Percentiles rank a stretch among this genome's conserved stretches.
These are phyloP conservation scores for Hyaloperonospora arabidopsidis DNA, from an alignment of 352 stramenopile species.

Conservation along the genomic window DNA sequence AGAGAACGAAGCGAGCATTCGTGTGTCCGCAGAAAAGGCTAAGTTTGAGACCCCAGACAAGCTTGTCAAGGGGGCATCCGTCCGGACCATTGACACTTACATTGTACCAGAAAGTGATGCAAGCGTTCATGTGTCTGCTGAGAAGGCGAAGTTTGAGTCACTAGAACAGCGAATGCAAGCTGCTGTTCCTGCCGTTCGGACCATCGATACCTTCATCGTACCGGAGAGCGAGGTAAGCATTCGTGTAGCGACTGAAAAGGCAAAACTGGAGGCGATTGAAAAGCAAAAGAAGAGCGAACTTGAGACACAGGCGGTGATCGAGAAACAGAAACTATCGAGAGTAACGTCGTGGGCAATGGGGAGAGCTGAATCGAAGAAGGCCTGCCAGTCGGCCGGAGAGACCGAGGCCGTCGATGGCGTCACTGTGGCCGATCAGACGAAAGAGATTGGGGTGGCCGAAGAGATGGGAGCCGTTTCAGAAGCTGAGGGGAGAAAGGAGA, in stretches of 20 bases:
- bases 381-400: background rate
- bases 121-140: slow-evolving; percentile 28
- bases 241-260: slow-evolving; percentile 34
- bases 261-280: slow-evolving; percentile 35
- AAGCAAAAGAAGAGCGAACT: slow-evolving; percentile 33
- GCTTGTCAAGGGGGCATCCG: background rate
- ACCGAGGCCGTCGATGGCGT: background rate
- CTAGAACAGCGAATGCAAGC: slow-evolving; percentile 32
- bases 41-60: slow-evolving; percentile 14
- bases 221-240: slow-evolving; percentile 31
- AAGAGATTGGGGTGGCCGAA: background rate
- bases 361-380: slow-evolving; percentile 14
- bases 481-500: background rate
- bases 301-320: slow-evolving; percentile 21
- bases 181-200: slow-evolving; percentile 11
- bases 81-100: slow-evolving; percentile 32
- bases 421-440: background rate
- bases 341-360: slow-evolving; percentile 12
- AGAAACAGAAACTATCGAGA: slow-evolving; percentile 20
- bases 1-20: slow-evolving; percentile 15
- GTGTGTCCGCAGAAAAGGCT: slow-evolving; percentile 22
- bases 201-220: slow-evolving; percentile 34
- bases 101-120: slow-evolving; percentile 31
- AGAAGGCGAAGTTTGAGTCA: slow-evolving; percentile 37
- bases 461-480: background rate